Percentiles rank a stretch among this genome's conserved stretches.
These are phyloP conservation scores for Neckera pumila DNA, from an alignment of 225 moss, liverwort and hornwort species.

Conservation along the genomic window DNA sequence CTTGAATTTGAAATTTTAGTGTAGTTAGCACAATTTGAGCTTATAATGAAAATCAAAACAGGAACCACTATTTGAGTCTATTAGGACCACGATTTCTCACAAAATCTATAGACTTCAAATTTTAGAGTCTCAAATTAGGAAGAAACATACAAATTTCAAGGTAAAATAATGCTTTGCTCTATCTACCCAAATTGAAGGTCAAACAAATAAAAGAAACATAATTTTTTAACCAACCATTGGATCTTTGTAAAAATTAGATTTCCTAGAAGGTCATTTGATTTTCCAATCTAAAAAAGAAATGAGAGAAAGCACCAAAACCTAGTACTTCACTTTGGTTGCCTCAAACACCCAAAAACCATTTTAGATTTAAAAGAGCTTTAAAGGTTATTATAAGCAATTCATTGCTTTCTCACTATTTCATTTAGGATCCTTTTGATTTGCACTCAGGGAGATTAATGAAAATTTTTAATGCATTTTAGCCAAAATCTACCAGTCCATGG, in stretches of 20 bases:
- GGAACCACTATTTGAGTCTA: no score
- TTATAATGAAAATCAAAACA: background rate
- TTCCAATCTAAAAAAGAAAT: background rate
- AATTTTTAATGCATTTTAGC: background rate
- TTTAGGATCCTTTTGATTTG: background rate
- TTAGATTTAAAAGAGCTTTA: background rate
- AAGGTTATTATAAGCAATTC: background rate
- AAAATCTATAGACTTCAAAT: background rate
- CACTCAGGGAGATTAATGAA: background rate
- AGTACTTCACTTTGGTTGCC: background rate
- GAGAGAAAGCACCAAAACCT: accelerated
- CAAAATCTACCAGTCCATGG: no score
- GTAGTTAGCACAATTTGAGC: background rate
- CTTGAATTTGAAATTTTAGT: background rate
- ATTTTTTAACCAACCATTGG: accelerated
- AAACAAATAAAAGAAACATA: background rate
- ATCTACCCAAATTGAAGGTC: accelerated
- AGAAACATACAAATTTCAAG: background rate
- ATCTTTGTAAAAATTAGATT: background rate
- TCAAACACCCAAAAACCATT: background rate
- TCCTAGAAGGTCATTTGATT: background rate
- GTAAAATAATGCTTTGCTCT: background rate
- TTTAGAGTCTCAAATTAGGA: background rate
- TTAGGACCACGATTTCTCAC: no score
- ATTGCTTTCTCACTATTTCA: background rate